Evolutionary conservation across 202 grass and related monocot genomes (phyloP).

Genomic region (Schoenoplectus triqueter): DNA sequence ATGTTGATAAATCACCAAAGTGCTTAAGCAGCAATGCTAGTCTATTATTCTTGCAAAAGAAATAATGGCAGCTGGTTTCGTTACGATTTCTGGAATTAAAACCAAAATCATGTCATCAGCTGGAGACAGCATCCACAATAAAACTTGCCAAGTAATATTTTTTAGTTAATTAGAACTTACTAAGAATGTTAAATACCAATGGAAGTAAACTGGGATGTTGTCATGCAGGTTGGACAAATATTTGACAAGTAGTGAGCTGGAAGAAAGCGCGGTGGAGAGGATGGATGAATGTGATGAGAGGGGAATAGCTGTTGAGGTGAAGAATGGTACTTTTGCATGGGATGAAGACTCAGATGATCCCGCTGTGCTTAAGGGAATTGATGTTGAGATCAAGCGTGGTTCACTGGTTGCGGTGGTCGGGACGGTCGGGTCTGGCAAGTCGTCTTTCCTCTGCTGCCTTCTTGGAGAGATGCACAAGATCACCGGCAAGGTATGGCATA

Average conservation of each 20-base stretch:
- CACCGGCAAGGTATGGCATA: slow-evolving; percentile 66
- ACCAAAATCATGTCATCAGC: neutral
- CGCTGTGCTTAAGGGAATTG: slow-evolving; percentile 60
- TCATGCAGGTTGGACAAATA: slow-evolving; percentile 48
- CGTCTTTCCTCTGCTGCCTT: slow-evolving; percentile 83
- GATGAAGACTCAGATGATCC: slow-evolving; percentile 62
- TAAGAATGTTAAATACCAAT: neutral
- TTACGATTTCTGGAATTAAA: neutral
- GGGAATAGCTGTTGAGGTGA: slow-evolving; percentile 58
- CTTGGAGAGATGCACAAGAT: slow-evolving; percentile 88
- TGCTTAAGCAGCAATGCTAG: neutral
- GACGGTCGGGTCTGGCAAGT: slow-evolving; percentile 90
- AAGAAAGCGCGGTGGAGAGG: slow-evolving; percentile 64
- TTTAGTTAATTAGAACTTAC: neutral
- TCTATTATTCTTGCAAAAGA: neutral
- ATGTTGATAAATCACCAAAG: neutral
- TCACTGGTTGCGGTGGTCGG: slow-evolving; percentile 75
- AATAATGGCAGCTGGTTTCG: neutral
- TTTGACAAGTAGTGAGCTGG: slow-evolving; percentile 82
- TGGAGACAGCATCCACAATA: neutral
- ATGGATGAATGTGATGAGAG: slow-evolving; percentile 2
- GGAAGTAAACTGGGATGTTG: neutral
- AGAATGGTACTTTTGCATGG: slow-evolving; percentile 72
- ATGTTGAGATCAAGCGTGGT: slow-evolving; percentile 60
- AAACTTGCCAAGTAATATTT: neutral